Evolutionary conservation across 1,284 basidiomycete species (phyloP).

Genomic region (Salmacisia buchloeana): DNA sequence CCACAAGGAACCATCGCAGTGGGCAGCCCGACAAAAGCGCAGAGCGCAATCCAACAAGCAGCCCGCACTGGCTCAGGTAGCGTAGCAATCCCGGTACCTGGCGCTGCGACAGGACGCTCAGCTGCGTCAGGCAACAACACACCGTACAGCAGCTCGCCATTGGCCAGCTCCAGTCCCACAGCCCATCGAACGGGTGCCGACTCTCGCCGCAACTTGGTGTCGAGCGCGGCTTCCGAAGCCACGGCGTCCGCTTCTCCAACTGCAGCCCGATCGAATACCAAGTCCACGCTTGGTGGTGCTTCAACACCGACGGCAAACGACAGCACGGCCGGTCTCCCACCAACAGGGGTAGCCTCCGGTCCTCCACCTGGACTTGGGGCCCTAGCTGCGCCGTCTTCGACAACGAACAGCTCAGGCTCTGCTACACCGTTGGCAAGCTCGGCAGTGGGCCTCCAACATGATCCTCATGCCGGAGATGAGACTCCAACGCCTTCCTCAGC

Average conservation of each 20-base stretch:
- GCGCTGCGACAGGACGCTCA: too few relatives aligned
- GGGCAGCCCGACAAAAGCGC: neutral
- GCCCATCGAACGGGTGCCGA: neutral
- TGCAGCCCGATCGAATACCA: too few relatives aligned
- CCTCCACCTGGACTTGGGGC: conserved; percentile 4
- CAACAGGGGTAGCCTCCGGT: neutral
- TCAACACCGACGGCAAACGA: neutral
- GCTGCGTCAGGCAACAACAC: neutral
- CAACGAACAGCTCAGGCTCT: conserved; percentile 3
- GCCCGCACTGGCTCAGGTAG: too few relatives aligned
- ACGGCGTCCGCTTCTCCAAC: too few relatives aligned
- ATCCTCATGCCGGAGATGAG: conserved; percentile 18
- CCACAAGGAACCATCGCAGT: neutral
- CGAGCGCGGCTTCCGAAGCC: too few relatives aligned
- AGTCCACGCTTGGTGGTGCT: too few relatives aligned
- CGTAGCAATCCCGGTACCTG: neutral
- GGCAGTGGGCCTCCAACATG: conserved; percentile 9
- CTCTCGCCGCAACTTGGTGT: neutral
- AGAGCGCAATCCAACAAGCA: too few relatives aligned
- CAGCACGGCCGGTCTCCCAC: too few relatives aligned
- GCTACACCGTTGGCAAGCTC: conserved; percentile 8
- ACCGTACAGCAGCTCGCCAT: conserved; percentile 5
- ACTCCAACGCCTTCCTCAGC: conserved; percentile 53
- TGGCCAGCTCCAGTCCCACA: neutral
- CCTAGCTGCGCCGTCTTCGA: neutral